These are phyloP conservation scores for Geotrichum restrictum DNA, from an alignment of 1,139 yeast genomes.

Conservation along the genomic window DNA sequence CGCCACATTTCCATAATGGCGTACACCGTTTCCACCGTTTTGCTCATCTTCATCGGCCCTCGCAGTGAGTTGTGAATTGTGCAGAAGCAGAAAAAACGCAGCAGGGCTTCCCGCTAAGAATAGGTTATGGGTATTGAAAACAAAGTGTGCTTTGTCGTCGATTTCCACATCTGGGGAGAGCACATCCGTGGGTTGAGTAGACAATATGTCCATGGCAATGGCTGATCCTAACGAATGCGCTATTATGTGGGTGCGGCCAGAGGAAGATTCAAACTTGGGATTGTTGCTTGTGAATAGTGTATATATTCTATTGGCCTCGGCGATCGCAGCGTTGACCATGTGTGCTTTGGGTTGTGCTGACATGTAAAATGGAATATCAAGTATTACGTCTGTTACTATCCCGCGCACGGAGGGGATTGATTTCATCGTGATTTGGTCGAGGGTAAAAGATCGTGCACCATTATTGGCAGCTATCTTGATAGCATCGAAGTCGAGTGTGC, in stretches of 20 bases:
- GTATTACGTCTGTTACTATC: constrained; percentile 76
- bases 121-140: constrained; percentile 68
- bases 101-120: constrained; percentile 88
- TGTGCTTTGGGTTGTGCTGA: constrained; percentile 57
- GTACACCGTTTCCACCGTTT: not conserved
- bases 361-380: constrained; percentile 85
- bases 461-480: constrained; percentile 25
- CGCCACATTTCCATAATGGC: constrained; percentile 43
- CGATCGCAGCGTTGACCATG: constrained; percentile 61
- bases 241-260: constrained; percentile 73
- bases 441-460: constrained; percentile 48
- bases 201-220: constrained; percentile 71
- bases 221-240: constrained; percentile 94
- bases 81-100: constrained; percentile 58
- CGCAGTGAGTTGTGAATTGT: constrained; percentile 31
- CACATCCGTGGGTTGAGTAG: constrained; percentile 49
- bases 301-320: constrained; percentile 69
- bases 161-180: constrained; percentile 9
- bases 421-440: constrained; percentile 72
- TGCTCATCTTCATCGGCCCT: constrained; percentile 18
- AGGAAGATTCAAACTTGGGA: constrained; percentile 52
- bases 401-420: constrained; percentile 75
- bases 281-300: constrained; percentile 55
- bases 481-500: constrained; percentile 36
- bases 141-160: constrained; percentile 34